phyloP scores from a whole-genome alignment of 352 stramenopile species.

The Phytopythium helicoides region DNA sequence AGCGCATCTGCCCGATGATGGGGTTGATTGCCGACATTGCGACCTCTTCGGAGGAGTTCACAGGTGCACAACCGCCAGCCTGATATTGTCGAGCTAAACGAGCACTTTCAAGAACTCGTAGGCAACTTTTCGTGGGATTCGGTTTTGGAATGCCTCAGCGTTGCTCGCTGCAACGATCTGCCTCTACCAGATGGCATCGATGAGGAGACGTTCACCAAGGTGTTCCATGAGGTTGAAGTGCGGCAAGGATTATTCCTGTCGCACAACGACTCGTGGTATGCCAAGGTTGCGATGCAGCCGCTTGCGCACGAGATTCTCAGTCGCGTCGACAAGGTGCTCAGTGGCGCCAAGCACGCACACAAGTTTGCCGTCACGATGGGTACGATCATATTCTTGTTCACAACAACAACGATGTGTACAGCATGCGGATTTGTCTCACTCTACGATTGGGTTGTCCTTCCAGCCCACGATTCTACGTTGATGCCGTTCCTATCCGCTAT shows the following conservation, averaged over 20 bases:
- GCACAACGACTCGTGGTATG: conserved; percentile 80
- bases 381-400: conserved; percentile 16
- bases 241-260: conserved; percentile 59
- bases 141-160: conserved; percentile 80
- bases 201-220: conserved; percentile 70
- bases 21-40: conserved; percentile 60
- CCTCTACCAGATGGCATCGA: conserved; percentile 59
- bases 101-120: conserved; percentile 59
- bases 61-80: conserved; percentile 43
- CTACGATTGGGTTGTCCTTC: too few relatives aligned
- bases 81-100: conserved; percentile 44
- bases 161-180: conserved; percentile 76
- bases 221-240: conserved; percentile 74
- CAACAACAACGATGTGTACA: too few relatives aligned
- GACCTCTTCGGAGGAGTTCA: conserved; percentile 53
- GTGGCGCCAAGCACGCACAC: conserved; percentile 29
- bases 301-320: conserved; percentile 69
- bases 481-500: conserved; percentile 81
- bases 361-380: conserved; percentile 80
- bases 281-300: conserved; percentile 86
- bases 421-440: too few relatives aligned
- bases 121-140: conserved; percentile 81
- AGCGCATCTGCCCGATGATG: conserved; percentile 80
- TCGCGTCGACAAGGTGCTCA: conserved; percentile 48
- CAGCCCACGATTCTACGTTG: conserved; percentile 79